A percentile compares a stretch with the other conserved stretches of the same genome.
Conservation (phyloP, 139 green algal genomes). For the Raphidocelis subcapitata region DNA sequence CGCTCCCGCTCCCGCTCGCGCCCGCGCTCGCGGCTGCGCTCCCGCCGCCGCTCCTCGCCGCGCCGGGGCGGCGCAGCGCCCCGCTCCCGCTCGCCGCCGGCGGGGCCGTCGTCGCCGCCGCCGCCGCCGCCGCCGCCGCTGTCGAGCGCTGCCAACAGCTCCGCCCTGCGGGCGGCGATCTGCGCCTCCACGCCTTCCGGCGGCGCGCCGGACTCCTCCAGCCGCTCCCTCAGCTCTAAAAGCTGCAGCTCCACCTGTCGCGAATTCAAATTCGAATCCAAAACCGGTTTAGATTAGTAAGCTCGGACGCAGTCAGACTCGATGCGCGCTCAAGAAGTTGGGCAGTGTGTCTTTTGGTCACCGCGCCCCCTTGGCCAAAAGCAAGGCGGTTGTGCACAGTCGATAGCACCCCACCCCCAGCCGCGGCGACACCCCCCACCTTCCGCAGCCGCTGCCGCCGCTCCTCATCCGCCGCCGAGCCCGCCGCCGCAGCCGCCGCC, state of each 20-base stretch:
- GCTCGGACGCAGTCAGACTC: background rate
- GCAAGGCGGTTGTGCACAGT: background rate
- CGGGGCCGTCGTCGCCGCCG: no score
- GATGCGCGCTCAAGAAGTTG: background rate
- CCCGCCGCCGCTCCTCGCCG: no score
- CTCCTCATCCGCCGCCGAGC: constrained; percentile 29
- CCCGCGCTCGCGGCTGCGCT: no score
- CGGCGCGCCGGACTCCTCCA: constrained; percentile 51
- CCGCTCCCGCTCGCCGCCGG: no score
- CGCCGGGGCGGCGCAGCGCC: no score
- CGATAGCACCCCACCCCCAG: background rate
- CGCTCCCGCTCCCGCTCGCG: no score
- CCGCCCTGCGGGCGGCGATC: constrained; percentile 40
- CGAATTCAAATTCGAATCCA: background rate
- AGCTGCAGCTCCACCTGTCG: constrained; percentile 64
- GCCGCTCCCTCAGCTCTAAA: constrained; percentile 48
- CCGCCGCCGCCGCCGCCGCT: constrained; percentile 13
- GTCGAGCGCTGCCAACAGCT: constrained; percentile 54
- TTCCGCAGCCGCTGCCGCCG: constrained; percentile 20
- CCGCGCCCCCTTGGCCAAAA: background rate
- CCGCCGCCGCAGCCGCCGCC: background rate
- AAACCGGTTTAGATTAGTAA: background rate
- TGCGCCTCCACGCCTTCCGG: constrained; percentile 6
- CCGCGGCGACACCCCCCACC: background rate
- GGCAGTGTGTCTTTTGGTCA: no score